These are phyloP conservation scores for Thalassiosira livingstoniorum DNA, from an alignment of 352 stramenopile species.

Conservation along the genomic window DNA sequence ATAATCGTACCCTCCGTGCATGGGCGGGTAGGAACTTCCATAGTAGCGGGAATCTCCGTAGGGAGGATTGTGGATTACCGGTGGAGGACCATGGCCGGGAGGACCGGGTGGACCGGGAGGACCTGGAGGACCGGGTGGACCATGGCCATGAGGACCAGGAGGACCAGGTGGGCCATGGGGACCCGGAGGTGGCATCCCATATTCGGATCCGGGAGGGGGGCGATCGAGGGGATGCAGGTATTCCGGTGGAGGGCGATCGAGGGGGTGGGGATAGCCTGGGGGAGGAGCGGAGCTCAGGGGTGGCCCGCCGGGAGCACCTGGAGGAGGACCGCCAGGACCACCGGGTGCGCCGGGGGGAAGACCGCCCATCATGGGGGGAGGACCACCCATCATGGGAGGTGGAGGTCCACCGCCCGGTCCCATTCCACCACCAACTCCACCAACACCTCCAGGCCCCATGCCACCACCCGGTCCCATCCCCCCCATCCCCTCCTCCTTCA, in stretches of 20 bases:
- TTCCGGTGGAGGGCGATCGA: not conserved
- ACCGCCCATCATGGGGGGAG: slow-evolving; percentile 24
- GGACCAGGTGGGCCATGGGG: slow-evolving; percentile 7
- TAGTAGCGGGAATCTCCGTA: too few species aligned
- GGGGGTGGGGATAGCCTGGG: not conserved
- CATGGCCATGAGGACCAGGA: too few species aligned
- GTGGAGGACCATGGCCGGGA: too few species aligned
- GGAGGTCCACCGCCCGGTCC: not conserved
- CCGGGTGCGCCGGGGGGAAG: slow-evolving; percentile 2
- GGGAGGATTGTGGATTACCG: too few species aligned
- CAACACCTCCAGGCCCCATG: not conserved
- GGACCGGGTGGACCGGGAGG: too few species aligned
- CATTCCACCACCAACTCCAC: not conserved
- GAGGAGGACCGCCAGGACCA: not conserved
- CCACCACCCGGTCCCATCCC: not conserved
- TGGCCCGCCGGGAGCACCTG: slow-evolving; percentile 6
- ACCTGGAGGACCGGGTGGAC: too few species aligned
- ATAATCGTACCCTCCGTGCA: too few species aligned
- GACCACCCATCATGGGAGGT: not conserved
- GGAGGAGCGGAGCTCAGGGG: slow-evolving; percentile 10
- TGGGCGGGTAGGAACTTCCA: too few species aligned
- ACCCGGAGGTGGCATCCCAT: slow-evolving; percentile 1
- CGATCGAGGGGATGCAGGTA: too few species aligned
- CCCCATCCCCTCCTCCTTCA: slow-evolving; percentile 44
- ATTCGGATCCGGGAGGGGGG: slow-evolving; percentile 10